Evolutionary conservation across 2,329 filamentous ascomycete species (phyloP).

Genomic region (Fusarium burgessii): DNA sequence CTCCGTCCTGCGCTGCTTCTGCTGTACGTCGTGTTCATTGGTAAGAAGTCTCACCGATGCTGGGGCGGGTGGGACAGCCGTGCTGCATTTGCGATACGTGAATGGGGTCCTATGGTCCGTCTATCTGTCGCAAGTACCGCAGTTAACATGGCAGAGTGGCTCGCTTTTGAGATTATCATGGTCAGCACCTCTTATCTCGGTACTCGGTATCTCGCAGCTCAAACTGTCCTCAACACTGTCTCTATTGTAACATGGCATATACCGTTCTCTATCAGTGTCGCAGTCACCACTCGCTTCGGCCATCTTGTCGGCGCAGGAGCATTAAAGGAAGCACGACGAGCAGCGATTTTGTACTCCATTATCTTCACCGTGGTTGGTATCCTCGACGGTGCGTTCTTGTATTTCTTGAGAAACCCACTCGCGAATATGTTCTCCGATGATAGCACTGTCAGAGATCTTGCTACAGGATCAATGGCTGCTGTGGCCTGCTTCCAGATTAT

Average conservation of each 20-base stretch:
- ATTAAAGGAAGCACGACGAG: constrained; percentile 32
- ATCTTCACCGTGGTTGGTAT: constrained; percentile 32
- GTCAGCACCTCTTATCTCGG: constrained; percentile 60
- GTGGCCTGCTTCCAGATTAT: constrained; percentile 38
- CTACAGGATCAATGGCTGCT: constrained; percentile 27
- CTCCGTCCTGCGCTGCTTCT: constrained; percentile 61
- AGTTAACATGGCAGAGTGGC: constrained; percentile 59
- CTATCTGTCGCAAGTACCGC: constrained; percentile 56
- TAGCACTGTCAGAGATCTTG: constrained; percentile 22
- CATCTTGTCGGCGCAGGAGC: constrained; percentile 55
- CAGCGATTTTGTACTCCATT: constrained; percentile 26
- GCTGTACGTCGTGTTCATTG: constrained; percentile 58
- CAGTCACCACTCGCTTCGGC: constrained; percentile 57
- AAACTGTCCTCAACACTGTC: constrained; percentile 56
- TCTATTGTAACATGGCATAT: constrained; percentile 58
- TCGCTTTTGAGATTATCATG: constrained; percentile 59
- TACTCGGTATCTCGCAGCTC: constrained; percentile 57
- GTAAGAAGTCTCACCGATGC: constrained; percentile 47
- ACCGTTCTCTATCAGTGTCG: constrained; percentile 58
- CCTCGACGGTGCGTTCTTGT: constrained; percentile 31
- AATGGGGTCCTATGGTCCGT: constrained; percentile 56
- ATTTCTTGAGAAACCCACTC: constrained; percentile 24
- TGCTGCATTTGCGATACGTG: constrained; percentile 51
- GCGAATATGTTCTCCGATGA: constrained; percentile 37
- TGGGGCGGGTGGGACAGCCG: constrained; percentile 57